These are phyloP conservation scores for Biscogniauxia marginata DNA, from an alignment of 2,329 filamentous ascomycete genomes.

Conservation along the genomic window DNA sequence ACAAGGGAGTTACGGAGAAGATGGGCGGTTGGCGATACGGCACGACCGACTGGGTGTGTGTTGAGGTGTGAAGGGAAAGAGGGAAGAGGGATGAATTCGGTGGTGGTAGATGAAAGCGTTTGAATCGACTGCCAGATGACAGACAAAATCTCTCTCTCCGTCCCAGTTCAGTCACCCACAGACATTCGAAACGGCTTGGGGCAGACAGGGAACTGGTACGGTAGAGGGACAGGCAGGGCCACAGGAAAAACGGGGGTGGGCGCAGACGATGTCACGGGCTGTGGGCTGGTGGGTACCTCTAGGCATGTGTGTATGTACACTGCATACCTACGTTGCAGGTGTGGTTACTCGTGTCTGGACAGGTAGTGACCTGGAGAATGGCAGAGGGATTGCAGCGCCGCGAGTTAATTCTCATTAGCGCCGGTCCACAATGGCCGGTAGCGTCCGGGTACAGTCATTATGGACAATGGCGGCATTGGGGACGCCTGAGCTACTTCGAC, in stretches of 20 bases:
- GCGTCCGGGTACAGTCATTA: conserved; percentile 25
- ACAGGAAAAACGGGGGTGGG: conserved; percentile 16
- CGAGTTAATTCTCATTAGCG: conserved; percentile 16
- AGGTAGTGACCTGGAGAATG: conserved; percentile 14
- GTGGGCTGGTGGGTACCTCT: neutral
- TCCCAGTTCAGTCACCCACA: conserved; percentile 16
- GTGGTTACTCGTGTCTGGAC: conserved; percentile 2
- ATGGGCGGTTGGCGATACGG: conserved; percentile 25
- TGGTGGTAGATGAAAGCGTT: conserved; percentile 2
- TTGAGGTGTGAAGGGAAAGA: conserved; percentile 21
- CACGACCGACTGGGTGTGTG: conserved; percentile 20
- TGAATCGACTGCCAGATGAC: conserved; percentile 17
- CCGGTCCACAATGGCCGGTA: conserved; percentile 17
- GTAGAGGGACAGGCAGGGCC: conserved; percentile 4
- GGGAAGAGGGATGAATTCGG: conserved; percentile 6
- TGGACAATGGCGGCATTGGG: conserved; percentile 25
- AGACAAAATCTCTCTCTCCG: conserved; percentile 15
- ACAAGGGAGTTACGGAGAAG: conserved; percentile 12
- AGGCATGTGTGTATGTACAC: neutral
- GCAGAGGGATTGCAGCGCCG: conserved; percentile 17
- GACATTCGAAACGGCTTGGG: conserved; percentile 18
- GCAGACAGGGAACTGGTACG: conserved; percentile 22
- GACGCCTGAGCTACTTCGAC: conserved; percentile 20
- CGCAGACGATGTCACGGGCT: conserved; percentile 17
- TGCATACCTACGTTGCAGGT: neutral